Evolutionary conservation across 1,284 basidiomycete species (phyloP), one percentile per base, ranked within the genome.

Genomic region (Malassezia pachydermatis): DNA sequence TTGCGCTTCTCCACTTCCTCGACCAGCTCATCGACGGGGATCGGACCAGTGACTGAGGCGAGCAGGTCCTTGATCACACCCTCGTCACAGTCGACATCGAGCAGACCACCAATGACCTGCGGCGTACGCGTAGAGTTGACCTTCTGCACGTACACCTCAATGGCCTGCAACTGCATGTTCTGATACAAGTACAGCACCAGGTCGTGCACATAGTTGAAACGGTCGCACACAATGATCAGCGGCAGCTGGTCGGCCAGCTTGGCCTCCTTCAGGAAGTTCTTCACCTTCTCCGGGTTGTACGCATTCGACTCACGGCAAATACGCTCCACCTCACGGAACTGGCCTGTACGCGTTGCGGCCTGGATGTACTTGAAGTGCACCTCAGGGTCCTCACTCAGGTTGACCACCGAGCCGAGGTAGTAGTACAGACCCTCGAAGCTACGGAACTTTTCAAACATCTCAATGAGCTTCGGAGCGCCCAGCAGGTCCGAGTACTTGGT

Each of bases 331-430:
- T 99, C 94, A 53, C 94, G 84, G 67, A 98, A 89, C 73, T 98
- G 94, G 36, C 92, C 92, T 17, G 94, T 99, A 35, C 94, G 84
- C 2, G 90, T 95, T 9, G 94, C 94, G 27, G 94, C 94, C 73
- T 98, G 94, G 67, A 99, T 96, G 76, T 98, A 98, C 79, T 99
- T 98, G 82, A 96, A 98, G 78, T 96, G 87, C 3, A 99, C 94
- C 74, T 99, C 94, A 14, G 88, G 80, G 74, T 99, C 94, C 72
- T 88, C 81, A 72, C 84, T 88, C 57, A 98, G 79, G 76, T 98
- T 99, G 73, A 99, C 94, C 59, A 99, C 81, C 6, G 92, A 95
- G 38, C 94, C 88, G 52, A 92, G 81, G 73, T 89, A 90, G 76
- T 98, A 98, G 78, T 98, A 99, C 16, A 99, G 80, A 72, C 89